Evolutionary conservation across 2,329 filamentous ascomycete genomes (phyloP).

Genomic region (Dothistroma pini): DNA sequence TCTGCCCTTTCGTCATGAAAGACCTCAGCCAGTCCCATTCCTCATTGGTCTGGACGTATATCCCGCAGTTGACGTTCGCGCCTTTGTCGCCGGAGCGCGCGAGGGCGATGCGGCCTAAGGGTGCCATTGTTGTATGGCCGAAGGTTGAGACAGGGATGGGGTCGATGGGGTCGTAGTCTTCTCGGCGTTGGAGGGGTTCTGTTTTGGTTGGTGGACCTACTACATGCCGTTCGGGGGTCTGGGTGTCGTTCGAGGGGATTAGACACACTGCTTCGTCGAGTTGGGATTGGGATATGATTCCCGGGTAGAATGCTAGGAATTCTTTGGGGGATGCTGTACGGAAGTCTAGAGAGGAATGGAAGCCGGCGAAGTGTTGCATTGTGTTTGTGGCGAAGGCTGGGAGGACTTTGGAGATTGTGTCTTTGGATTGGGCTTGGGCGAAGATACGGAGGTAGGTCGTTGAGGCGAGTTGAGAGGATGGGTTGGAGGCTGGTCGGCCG

Average conservation of each 20-base stretch:
- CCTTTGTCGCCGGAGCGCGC: conserved; percentile 34
- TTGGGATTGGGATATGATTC: conserved; percentile 22
- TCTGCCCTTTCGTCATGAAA: conserved; percentile 25
- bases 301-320: conserved; percentile 28
- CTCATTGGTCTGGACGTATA: conserved; percentile 38
- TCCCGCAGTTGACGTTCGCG: conserved; percentile 31
- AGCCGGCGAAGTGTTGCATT: conserved; percentile 29
- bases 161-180: conserved; percentile 33
- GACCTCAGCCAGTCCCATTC: conserved; percentile 33
- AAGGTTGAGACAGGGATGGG: conserved; percentile 33
- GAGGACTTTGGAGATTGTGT: conserved; percentile 22
- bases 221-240: conserved; percentile 18
- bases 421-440: conserved; percentile 27
- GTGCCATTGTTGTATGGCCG: conserved; percentile 35
- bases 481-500: conserved; percentile 33
- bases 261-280: conserved; percentile 24
- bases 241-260: conserved; percentile 16
- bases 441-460: conserved; percentile 43
- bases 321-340: conserved; percentile 24
- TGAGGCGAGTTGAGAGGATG: conserved; percentile 40
- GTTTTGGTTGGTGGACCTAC: conserved; percentile 25
- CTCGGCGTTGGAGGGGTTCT: conserved; percentile 19
- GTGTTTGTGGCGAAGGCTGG: conserved; percentile 23
- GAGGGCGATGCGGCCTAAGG: conserved; percentile 35
- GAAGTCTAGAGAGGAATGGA: conserved; percentile 27